Evolutionary conservation across 2,329 filamentous ascomycete species (phyloP).

Genomic region (Calonectria pseudoreteaudii): DNA sequence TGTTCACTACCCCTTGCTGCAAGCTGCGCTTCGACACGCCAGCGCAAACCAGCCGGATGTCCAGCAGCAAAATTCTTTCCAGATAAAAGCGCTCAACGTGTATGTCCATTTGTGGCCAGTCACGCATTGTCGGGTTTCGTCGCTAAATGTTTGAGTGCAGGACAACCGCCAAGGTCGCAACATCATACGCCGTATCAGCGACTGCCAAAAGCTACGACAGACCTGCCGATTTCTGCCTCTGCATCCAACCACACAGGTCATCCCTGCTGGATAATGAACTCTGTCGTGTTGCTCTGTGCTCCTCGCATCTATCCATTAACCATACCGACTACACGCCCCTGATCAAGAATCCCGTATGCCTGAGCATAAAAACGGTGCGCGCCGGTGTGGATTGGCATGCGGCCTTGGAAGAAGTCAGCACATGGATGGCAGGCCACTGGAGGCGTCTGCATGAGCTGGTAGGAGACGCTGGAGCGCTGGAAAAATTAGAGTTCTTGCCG

Average conservation of each 20-base stretch:
- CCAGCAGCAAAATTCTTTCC: not conserved
- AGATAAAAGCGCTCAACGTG: not conserved
- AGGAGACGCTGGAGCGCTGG: not conserved
- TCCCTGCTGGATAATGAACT: not conserved
- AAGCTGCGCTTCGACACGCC: not conserved
- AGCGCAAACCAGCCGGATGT: not conserved
- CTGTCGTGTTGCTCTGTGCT: too few relatives aligned
- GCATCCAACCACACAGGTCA: not conserved
- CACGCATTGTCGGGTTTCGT: not conserved
- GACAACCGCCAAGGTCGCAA: not conserved
- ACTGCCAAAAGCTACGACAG: not conserved
- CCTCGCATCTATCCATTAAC: not conserved
- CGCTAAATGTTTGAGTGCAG: not conserved
- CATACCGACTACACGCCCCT: not conserved
- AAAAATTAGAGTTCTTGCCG: not conserved
- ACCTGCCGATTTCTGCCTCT: not conserved
- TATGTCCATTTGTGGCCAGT: not conserved
- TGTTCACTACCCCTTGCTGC: not conserved
- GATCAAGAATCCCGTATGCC: not conserved
- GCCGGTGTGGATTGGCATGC: not conserved
- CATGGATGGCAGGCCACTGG: not conserved
- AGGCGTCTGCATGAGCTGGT: not conserved
- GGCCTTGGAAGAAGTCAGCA: not conserved
- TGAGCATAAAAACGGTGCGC: not conserved
- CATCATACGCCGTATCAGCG: not conserved